Evolutionary conservation across 495 filamentous ascomycete genomes (phyloP).

Genomic region (Pyrenula aspistea): DNA sequence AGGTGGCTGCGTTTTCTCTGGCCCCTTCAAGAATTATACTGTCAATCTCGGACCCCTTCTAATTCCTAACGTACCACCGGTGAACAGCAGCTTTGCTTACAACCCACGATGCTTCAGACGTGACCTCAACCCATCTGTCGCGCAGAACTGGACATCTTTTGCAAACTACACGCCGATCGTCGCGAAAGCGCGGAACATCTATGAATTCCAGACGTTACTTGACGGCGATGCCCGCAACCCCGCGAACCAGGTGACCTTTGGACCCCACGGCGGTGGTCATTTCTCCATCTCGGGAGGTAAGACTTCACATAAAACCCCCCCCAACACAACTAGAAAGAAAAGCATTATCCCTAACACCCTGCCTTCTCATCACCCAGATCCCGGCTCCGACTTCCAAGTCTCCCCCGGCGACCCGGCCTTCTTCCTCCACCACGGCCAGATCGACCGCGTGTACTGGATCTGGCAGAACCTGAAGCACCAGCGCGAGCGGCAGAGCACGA

Average conservation of each 20-base stretch:
- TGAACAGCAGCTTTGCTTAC: slow-evolving; percentile 23
- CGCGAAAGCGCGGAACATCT: slow-evolving; percentile 27
- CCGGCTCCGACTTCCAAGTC: slow-evolving; percentile 19
- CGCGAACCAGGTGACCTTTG: slow-evolving; percentile 34
- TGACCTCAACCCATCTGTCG: slow-evolving; percentile 41
- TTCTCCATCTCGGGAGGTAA: no score
- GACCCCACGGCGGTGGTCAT: slow-evolving; percentile 53
- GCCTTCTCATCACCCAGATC: not conserved
- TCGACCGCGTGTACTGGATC: slow-evolving; percentile 27
- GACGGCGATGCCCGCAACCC: slow-evolving; percentile 36
- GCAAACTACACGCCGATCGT: slow-evolving; percentile 38
- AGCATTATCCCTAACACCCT: no score
- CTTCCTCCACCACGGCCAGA: slow-evolving; percentile 28
- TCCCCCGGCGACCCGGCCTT: slow-evolving; percentile 29
- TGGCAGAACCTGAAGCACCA: slow-evolving; percentile 24
- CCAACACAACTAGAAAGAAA: no score
- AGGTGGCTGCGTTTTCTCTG: slow-evolving; percentile 50
- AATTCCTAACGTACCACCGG: slow-evolving; percentile 10
- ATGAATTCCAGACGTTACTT: slow-evolving; percentile 39
- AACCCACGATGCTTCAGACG: slow-evolving; percentile 57
- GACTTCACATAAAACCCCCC: no score
- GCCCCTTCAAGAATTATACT: slow-evolving; percentile 40
- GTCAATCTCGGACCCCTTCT: slow-evolving; percentile 40
- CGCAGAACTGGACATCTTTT: slow-evolving; percentile 27
- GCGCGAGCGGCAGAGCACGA: no score